These are phyloP conservation scores for Aspergillus tamarii DNA, from an alignment of 2,329 filamentous ascomycete species.

Conservation along the genomic window DNA sequence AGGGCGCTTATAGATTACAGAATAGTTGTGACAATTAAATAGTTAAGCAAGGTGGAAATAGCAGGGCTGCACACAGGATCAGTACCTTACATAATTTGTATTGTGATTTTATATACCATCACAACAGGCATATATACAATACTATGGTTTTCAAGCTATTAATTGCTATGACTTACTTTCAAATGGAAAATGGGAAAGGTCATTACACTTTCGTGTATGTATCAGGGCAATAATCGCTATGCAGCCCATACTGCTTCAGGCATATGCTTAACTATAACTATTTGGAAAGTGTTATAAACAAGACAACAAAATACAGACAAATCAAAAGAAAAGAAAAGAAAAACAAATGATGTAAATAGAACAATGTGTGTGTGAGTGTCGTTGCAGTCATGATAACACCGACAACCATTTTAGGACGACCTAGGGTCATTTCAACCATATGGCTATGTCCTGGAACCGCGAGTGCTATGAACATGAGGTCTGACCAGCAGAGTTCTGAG, in stretches of 20 bases:
- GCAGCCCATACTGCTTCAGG: background rate
- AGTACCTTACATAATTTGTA: too few relatives aligned
- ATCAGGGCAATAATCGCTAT: background rate
- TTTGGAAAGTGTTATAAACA: background rate
- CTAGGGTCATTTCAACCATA: background rate
- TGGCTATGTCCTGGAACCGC: background rate
- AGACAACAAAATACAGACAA: background rate
- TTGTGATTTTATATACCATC: too few relatives aligned
- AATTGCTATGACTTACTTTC: background rate
- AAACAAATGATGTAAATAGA: background rate
- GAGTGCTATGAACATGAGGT: conserved; percentile 4
- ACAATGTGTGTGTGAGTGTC: background rate
- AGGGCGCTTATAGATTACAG: too few relatives aligned
- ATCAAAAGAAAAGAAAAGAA: background rate
- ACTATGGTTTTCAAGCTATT: too few relatives aligned
- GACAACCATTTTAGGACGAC: background rate
- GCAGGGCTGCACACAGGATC: too few relatives aligned
- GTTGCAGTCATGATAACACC: background rate
- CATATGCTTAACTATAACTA: background rate
- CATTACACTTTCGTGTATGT: background rate
- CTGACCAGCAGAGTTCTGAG: conserved; percentile 1
- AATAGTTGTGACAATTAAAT: too few relatives aligned
- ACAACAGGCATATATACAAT: too few relatives aligned
- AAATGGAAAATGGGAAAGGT: background rate
- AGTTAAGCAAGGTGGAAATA: too few relatives aligned